A percentile compares a stretch with the other conserved stretches of the same genome.
phyloP scores from a whole-genome alignment of 495 filamentous ascomycete genomes.

The Talaromyces borbonicus region DNA sequence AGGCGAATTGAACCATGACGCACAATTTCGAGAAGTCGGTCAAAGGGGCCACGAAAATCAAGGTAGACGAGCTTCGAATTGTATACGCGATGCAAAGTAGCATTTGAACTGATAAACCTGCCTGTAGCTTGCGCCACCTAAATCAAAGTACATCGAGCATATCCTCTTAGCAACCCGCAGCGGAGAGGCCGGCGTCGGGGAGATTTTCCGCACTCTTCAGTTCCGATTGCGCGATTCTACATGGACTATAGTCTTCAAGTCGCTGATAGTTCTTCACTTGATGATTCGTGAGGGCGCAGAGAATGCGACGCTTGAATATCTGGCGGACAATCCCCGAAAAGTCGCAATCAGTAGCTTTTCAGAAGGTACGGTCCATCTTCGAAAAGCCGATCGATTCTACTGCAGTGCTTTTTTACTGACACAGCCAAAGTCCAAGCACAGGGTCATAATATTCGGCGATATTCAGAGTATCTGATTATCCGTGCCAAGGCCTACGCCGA shows the following conservation, averaged over 20 bases:
- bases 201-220: conserved; percentile 88
- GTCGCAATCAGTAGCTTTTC: conserved; percentile 85
- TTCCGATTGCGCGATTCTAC: conserved; percentile 84
- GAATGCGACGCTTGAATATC: conserved; percentile 77
- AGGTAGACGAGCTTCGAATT: conserved; percentile 43
- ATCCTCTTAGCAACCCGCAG: conserved; percentile 92
- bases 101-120: conserved; percentile 10
- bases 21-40: conserved; percentile 86
- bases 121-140: conserved; percentile 78
- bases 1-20: conserved; percentile 44
- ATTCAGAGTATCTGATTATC: conserved; percentile 76
- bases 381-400: too few relatives aligned
- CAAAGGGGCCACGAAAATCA: conserved; percentile 89
- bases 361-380: conserved; percentile 55
- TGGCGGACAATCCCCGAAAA: conserved; percentile 72
- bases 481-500: conserved; percentile 74
- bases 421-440: conserved; percentile 72
- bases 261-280: conserved; percentile 86
- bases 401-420: conserved; percentile 12
- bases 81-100: background rate
- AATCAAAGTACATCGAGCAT: conserved; percentile 99
- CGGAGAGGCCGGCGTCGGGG: conserved; percentile 89
- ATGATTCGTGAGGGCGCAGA: conserved; percentile 95
- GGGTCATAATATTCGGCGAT: conserved; percentile 87
- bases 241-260: conserved; percentile 97